phyloP scores from a whole-genome alignment of 1,139 yeast species.

The Sugiyamaella sp. region DNA sequence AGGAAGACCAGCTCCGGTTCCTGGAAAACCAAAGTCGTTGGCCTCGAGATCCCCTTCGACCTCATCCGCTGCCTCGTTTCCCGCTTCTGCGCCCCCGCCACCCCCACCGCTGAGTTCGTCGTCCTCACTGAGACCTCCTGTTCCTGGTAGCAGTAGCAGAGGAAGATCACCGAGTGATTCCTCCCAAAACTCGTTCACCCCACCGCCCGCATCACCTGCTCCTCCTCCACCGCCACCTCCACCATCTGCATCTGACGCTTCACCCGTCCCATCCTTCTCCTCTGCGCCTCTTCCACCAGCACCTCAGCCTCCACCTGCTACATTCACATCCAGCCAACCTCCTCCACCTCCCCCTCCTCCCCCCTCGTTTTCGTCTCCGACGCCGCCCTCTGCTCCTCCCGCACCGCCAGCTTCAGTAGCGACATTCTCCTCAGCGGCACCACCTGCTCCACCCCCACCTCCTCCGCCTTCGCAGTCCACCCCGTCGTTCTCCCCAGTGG shows the following conservation, averaged over 20 bases:
- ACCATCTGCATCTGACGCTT: slow-evolving; percentile 31
- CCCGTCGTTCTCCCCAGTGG: slow-evolving; percentile 25
- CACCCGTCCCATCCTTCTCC: slow-evolving; percentile 23
- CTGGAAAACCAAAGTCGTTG: slow-evolving; percentile 19
- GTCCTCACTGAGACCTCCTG: slow-evolving; percentile 33
- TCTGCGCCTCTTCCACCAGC: slow-evolving; percentile 22
- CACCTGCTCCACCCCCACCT: slow-evolving; percentile 20
- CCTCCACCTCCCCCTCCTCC: slow-evolving; percentile 32
- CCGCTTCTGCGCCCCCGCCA: slow-evolving; percentile 27
- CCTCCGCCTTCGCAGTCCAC: slow-evolving; percentile 32
- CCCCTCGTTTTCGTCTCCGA: slow-evolving; percentile 27
- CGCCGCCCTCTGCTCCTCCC: slow-evolving; percentile 20
- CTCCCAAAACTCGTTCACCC: slow-evolving; percentile 18
- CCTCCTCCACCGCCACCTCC: slow-evolving; percentile 29
- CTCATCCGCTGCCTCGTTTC: slow-evolving; percentile 32
- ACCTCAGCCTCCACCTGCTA: slow-evolving; percentile 27
- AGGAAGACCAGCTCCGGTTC: slow-evolving; percentile 19
- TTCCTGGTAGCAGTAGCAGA: slow-evolving; percentile 22
- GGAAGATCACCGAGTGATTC: slow-evolving; percentile 27
- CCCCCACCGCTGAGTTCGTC: slow-evolving; percentile 10
- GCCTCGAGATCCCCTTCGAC: slow-evolving; percentile 24
- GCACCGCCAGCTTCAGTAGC: slow-evolving; percentile 18
- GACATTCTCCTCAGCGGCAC: slow-evolving; percentile 17
- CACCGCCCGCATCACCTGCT: slow-evolving; percentile 30
- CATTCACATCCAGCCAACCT: slow-evolving; percentile 29